Base-by-base conservation (phyloP, 805 yeast genomes). In the Kodamaea laetipori region DNA sequence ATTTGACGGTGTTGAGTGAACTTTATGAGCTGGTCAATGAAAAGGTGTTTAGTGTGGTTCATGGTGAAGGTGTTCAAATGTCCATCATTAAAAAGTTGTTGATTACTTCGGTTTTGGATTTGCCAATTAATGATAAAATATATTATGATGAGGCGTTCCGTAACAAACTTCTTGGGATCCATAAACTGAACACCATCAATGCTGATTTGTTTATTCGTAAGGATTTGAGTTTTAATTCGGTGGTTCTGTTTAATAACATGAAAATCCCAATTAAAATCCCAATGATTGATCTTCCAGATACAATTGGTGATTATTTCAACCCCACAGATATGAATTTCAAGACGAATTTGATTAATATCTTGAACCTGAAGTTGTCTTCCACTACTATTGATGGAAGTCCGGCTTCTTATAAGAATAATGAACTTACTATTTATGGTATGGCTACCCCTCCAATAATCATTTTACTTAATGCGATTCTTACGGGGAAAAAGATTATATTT, bases 371-470 rank as follows among this genome's bases (percentile, higher is more conserved):
- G 17, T 52, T 78, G 34, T 64, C 52, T 18, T 59, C 62, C 27
- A 63, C 52, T 21, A 60, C 60, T 30, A 63, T 40, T 43, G 32
- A 30, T 8, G 45, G 45, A 3, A n/a, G n/a, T 3, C 10, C 21
- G 1, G 37, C 37, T 7, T 10, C 24, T 11, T 67, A 47, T 34
- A 60, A 66, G 41, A 69, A 73, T 48, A 70, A 74, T 34, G 80
- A 78, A 39, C 58, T 79, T 39, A 74, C 81, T 1, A 71, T 75
- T 9, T 77, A 76, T 56, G 84, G 84, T 0, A 55, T 71, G 12
- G 69, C 67, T 28, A 79, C 84, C 0, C 83, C 82, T 0, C 74
- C 73, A 45, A 49, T 64, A 36, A 57, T 63, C 53, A 47, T 71
- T 34, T 43, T 67, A 45, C 58, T 66, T 45, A 60, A 67, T 58